Evolutionary conservation across 2,329 filamentous ascomycete species (phyloP).

Genomic region (Xylaria digitata): DNA sequence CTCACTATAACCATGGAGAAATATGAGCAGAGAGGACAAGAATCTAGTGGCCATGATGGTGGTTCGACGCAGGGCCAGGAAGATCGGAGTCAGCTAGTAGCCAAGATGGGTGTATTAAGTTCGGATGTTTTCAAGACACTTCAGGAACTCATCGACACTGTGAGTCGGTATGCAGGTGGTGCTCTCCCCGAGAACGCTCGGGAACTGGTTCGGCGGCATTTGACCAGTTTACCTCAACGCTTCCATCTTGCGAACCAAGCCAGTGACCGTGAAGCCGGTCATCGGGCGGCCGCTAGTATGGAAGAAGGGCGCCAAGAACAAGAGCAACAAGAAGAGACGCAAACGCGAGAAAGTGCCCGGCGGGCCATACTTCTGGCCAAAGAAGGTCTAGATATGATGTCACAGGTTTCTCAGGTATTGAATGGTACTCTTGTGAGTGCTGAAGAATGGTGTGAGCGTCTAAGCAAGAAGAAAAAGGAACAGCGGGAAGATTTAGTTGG

Average conservation of each 20-base stretch:
- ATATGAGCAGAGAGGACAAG: constrained; percentile 70
- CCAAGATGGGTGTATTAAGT: constrained; percentile 74
- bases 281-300: constrained; percentile 44
- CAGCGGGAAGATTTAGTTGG: constrained; percentile 47
- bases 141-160: constrained; percentile 82
- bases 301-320: constrained; percentile 54
- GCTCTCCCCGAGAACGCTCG: constrained; percentile 90
- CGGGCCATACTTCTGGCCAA: constrained; percentile 86
- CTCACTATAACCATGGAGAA: constrained; percentile 82
- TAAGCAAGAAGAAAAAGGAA: constrained; percentile 65
- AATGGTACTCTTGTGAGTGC: constrained; percentile 91
- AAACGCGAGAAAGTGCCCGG: constrained; percentile 71
- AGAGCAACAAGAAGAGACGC: constrained; percentile 57
- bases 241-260: constrained; percentile 77
- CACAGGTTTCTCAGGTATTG: constrained; percentile 86
- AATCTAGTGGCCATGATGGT: constrained; percentile 38
- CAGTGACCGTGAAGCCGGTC: constrained; percentile 46
- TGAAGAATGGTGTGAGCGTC: constrained; percentile 87
- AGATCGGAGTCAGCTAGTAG: constrained; percentile 63
- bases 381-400: constrained; percentile 94
- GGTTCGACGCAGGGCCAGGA: constrained; percentile 47
- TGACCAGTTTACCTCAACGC: constrained; percentile 84
- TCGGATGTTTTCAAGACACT: constrained; percentile 81
- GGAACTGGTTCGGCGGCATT: constrained; percentile 82
- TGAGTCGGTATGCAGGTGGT: constrained; percentile 91